Conservation (phyloP, 2,329 filamentous ascomycete species). For the Xylariaceae sp. region DNA sequence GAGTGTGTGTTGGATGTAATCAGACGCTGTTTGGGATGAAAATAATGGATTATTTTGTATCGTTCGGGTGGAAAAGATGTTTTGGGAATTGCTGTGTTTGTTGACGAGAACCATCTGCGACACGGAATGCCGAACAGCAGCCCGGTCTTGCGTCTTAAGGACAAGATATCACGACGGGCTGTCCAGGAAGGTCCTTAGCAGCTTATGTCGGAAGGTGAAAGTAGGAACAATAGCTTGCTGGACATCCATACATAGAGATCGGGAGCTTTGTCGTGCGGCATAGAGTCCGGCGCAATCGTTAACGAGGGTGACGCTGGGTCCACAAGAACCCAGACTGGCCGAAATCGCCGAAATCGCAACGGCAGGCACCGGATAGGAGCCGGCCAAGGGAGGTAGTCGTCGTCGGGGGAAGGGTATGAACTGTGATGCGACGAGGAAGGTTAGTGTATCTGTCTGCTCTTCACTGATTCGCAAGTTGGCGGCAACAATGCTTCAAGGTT, state of each 20-base stretch:
- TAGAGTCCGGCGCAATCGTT: constrained; percentile 13
- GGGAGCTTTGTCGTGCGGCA: constrained; percentile 28
- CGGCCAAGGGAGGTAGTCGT: neutral
- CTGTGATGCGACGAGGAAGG: neutral
- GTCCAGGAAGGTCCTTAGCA: constrained; percentile 33
- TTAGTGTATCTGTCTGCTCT: neutral
- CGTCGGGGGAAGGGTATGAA: neutral
- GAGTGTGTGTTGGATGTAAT: constrained; percentile 46
- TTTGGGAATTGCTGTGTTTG: constrained; percentile 62
- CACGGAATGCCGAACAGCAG: constrained; percentile 50
- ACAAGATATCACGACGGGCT: constrained; percentile 12
- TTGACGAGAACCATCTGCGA: constrained; percentile 72
- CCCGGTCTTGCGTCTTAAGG: constrained; percentile 14
- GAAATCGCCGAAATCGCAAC: constrained; percentile 2
- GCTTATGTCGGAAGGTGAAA: constrained; percentile 32
- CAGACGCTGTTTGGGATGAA: constrained; percentile 36
- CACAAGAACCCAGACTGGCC: neutral
- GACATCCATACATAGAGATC: constrained; percentile 38
- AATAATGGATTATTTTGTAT: constrained; percentile 48
- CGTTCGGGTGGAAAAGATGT: constrained; percentile 61
- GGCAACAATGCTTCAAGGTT: neutral
- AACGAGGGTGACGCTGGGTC: constrained; percentile 4
- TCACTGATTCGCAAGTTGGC: neutral
- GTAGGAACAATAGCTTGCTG: constrained; percentile 25
- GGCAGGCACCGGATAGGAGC: neutral